These are phyloP conservation scores for Posidonia oceanica DNA, from an alignment of 116 monocot species.

Conservation along the genomic window DNA sequence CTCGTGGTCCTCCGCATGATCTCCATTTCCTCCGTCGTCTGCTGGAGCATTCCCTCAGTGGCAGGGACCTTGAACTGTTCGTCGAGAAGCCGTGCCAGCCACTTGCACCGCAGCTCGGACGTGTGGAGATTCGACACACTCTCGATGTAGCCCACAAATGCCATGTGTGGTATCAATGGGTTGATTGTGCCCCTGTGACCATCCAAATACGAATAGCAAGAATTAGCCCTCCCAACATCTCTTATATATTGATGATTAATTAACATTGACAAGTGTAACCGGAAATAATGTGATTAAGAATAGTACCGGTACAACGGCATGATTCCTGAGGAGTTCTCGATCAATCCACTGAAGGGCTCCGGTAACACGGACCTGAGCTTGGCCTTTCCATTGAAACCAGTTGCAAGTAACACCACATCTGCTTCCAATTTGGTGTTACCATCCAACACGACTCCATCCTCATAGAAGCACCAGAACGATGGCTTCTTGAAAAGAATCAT, in stretches of 20 bases:
- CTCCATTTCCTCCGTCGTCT: constrained; percentile 40
- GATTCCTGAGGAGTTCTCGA: constrained; percentile 1
- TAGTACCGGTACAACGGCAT: background rate
- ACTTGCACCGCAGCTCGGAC: constrained; percentile 72
- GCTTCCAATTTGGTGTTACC: constrained; percentile 58
- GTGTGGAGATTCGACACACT: constrained; percentile 96
- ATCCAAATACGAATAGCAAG: no score
- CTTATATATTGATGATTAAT: no score
- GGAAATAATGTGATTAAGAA: no score
- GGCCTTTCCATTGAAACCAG: constrained; percentile 22
- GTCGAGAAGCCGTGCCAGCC: constrained; percentile 61
- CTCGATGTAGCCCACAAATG: constrained; percentile 87
- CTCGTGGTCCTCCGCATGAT: constrained; percentile 68
- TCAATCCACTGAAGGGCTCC: background rate
- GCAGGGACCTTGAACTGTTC: constrained; percentile 48
- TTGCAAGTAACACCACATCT: constrained; percentile 75
- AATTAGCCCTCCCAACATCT: no score
- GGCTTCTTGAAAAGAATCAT: constrained; percentile 48
- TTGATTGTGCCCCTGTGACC: constrained; percentile 59
- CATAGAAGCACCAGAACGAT: constrained; percentile 58
- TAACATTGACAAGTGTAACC: no score
- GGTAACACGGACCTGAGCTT: constrained; percentile 7
- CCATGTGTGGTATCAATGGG: constrained; percentile 81
- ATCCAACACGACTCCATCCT: constrained; percentile 46
- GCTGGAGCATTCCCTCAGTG: constrained; percentile 38